Evolutionary conservation across 345 rosid genomes (phyloP), one percentile per base, ranked within the genome.

Genomic region (Salix purpurea): DNA sequence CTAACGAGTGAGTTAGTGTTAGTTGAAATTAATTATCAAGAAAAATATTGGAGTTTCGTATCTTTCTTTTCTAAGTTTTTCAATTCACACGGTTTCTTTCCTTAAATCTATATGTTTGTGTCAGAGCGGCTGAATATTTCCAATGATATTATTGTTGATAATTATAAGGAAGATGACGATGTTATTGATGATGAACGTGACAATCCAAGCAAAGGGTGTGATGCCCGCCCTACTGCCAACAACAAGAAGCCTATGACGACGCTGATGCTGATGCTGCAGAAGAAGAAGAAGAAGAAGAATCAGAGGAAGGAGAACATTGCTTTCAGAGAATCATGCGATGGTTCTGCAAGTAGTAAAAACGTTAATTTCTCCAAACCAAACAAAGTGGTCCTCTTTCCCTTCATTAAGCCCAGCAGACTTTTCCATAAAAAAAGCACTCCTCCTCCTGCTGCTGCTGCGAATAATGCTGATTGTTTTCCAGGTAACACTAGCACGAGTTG

Each of bases 381-480:
- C 76, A 34, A 40, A 26, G 40, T 48, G 68, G 56, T 77, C 72
- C 69, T 77, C 72, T 66, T 54, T 69, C 79, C 82, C 15, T 46
- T 79, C 44, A 16, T 62, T 19, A 79, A 68, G 68, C 73, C 72
- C 54, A 79, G 66, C 71, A 77, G 74, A 30, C 56, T 54, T 44
- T 21, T 79, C 65, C 67, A 62, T n/a, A 48, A 34, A 39, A 69
- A 50, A 56, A 61, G 48, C 30, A 34, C 74, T n/a, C 30, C 21
- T 28, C 34, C 34, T 32, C 34, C 34, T 32, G 7, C 37, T 48
- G n/a, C n/a, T n/a, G 15, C 46, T 7, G 10, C 56, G 5, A 2
- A n/a, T 6, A 50, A 50, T 50, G 56, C 56, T 18, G 3, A 9
- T 11, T 52, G 72, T 48, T 40, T 34, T 42, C 32, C 81, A 36